phyloP scores from a whole-genome alignment of 495 filamentous ascomycete genomes.

The Aspergillus olivimuriae region DNA sequence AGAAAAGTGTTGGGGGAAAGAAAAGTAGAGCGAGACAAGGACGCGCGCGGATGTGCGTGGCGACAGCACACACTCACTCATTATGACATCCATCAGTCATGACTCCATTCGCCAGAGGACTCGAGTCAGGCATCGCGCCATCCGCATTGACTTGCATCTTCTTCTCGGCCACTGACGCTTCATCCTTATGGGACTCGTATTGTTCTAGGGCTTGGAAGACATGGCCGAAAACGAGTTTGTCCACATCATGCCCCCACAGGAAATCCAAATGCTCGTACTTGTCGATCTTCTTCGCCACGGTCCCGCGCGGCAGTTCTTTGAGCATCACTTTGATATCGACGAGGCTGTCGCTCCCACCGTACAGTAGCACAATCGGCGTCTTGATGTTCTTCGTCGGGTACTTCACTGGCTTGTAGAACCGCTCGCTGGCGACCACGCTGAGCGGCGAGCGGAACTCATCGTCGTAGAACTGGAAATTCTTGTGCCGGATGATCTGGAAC shows the following conservation, averaged over 20 bases:
- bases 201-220: conserved; percentile 80
- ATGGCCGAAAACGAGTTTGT: conserved; percentile 79
- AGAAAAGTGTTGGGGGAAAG: not conserved
- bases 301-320: conserved; percentile 75
- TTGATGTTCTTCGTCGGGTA: conserved; percentile 97
- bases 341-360: conserved; percentile 86
- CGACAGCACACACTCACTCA: not conserved
- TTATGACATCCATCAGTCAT: no score
- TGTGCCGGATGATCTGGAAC: conserved; percentile 98
- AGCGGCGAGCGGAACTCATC: conserved; percentile 75
- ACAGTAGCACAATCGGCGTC: conserved; percentile 88
- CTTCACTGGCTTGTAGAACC: conserved; percentile 84
- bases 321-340: conserved; percentile 95
- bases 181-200: conserved; percentile 37
- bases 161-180: not conserved
- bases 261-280: conserved; percentile 98
- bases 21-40: not conserved
- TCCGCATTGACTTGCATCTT: conserved; percentile 2
- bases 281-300: conserved; percentile 72
- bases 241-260: conserved; percentile 85
- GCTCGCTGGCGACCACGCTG: conserved; percentile 48
- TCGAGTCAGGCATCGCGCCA: no score
- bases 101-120: no score
- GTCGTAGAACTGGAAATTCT: conserved; percentile 96
- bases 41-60: not conserved